Percentiles rank a stretch among this genome's conserved stretches.
Evolutionary conservation across 257 asterid species (phyloP).

Genomic region (Solanum clarkiae): DNA sequence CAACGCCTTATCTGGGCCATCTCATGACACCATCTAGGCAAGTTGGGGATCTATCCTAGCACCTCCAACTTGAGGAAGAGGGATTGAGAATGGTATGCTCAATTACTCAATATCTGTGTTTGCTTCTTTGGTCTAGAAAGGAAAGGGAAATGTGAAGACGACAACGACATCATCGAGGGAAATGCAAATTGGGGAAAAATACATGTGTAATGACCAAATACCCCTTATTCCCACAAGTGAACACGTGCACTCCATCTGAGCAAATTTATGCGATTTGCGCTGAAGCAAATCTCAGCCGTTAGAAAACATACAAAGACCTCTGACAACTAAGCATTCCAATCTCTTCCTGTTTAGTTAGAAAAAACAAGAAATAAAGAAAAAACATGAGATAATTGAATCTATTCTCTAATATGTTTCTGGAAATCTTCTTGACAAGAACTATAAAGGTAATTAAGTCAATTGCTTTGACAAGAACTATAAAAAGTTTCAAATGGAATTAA

Average conservation of each 20-base stretch:
- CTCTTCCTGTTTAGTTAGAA: background rate
- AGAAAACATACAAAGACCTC: background rate
- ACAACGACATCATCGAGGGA: background rate
- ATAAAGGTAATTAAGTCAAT: background rate
- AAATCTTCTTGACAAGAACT: background rate
- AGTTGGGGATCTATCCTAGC: background rate
- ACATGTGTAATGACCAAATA: background rate
- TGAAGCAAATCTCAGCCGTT: background rate
- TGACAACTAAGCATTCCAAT: background rate
- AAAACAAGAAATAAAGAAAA: background rate
- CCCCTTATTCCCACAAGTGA: background rate
- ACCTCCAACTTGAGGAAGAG: background rate
- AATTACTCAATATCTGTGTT: background rate
- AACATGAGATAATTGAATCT: background rate
- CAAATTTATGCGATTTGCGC: background rate
- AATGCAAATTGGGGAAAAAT: background rate
- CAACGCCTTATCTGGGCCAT: background rate
- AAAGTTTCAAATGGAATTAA: background rate
- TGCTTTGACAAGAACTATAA: background rate
- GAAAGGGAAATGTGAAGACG: background rate
- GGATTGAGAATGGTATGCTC: background rate
- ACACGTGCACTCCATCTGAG: background rate
- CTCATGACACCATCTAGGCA: background rate
- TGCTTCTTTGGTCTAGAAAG: background rate
- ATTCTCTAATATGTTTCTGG: background rate